Percentiles rank a stretch among this genome's conserved stretches.
Conservation (phyloP, 1,284 basidiomycete species). For the Boletellus dicymbophilus region DNA sequence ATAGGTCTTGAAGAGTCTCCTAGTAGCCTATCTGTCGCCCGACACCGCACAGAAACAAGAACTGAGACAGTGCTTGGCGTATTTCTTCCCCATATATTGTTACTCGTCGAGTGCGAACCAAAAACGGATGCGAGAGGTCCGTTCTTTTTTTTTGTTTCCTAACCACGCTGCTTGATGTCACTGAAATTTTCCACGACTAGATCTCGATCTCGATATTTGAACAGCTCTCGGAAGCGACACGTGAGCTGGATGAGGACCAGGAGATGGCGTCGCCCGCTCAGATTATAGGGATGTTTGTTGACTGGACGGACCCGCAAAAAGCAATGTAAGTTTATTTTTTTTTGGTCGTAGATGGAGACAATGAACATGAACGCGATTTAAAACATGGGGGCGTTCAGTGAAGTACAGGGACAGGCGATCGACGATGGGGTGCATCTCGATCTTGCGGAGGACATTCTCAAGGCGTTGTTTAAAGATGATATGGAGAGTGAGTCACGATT, state of each 20-base stretch:
- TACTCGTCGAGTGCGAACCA: slow-evolving; percentile 86
- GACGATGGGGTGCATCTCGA: slow-evolving; percentile 75
- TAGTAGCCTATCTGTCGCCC: slow-evolving; percentile 87
- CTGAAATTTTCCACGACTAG: too few species aligned
- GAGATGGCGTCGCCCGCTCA: slow-evolving; percentile 82
- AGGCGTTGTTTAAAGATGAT: slow-evolving; percentile 52
- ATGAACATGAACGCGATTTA: too few species aligned
- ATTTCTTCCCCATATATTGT: slow-evolving; percentile 95
- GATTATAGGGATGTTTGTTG: slow-evolving; percentile 83
- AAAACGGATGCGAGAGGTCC: slow-evolving; percentile 73
- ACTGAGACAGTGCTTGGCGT: slow-evolving; percentile 90
- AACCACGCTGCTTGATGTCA: too few species aligned
- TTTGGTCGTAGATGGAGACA: too few species aligned
- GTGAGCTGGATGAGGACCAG: slow-evolving; percentile 74
- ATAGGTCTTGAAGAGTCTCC: slow-evolving; percentile 81
- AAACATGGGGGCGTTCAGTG: too few species aligned
- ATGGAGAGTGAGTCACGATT: slow-evolving; percentile 41
- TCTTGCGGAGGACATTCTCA: slow-evolving; percentile 75
- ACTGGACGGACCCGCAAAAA: slow-evolving; percentile 94
- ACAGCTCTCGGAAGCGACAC: slow-evolving; percentile 67
- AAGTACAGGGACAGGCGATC: slow-evolving; percentile 38
- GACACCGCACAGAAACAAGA: slow-evolving; percentile 86
- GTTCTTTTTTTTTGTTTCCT: slow-evolving; percentile 14
- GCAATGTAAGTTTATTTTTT: slow-evolving; percentile 53
- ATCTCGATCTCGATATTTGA: slow-evolving; percentile 80